Base-by-base conservation (phyloP, 2,329 filamentous ascomycete species). In the Colletotrichum paranaense region DNA sequence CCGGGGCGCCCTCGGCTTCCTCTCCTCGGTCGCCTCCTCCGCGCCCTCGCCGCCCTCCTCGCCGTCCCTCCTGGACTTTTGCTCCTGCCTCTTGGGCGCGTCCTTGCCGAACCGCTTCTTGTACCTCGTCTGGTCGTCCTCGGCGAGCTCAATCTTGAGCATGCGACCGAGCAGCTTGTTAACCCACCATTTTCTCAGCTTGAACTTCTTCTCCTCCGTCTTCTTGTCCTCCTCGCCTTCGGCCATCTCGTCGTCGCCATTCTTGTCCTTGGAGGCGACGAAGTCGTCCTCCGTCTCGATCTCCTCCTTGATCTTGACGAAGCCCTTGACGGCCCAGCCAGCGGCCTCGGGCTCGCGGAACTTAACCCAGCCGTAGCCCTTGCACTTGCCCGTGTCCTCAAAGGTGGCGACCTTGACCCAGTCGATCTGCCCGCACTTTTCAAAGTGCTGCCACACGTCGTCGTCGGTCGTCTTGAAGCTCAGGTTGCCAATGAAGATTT, bases 351-450 rank as follows among this genome's bases (percentile, higher is more conserved):
- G 80, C 63, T 95, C 92, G 80, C 92, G 92, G 83, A 98, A 99
- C 74, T 94, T 94, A 74, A 99, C 91, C 95, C 97, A 99, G 6
- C 93, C 97, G 84, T 93, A 99, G 22, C 97, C 97, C 85, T 98
- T 98, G 87, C 97, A 99, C 85, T 98, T 99, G 56, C 97, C 97
- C 24, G 93, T 93, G 82, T 99, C 97, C 82, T 98, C 94, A 80
- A 99, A 99, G 0, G 95, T 98, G 3, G 97, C 97, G 76, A 98
- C 87, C 84, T 97, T 96, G 76, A 95, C 89, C 85, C 94, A 94
- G 66, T 92, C 90, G 74, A 98, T 91, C 75, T 92, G 88, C 63
- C 97, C 97, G 80, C 96, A 98, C 81, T 92, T 94, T 62, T 89
- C 88, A 82, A 98, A 98, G 80, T 98, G 94, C 75, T 92, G 88